A percentile compares a stretch with the other conserved stretches of the same genome.
phyloP scores from a whole-genome alignment of 257 asterid genomes.

The Solanum habrochaites region DNA sequence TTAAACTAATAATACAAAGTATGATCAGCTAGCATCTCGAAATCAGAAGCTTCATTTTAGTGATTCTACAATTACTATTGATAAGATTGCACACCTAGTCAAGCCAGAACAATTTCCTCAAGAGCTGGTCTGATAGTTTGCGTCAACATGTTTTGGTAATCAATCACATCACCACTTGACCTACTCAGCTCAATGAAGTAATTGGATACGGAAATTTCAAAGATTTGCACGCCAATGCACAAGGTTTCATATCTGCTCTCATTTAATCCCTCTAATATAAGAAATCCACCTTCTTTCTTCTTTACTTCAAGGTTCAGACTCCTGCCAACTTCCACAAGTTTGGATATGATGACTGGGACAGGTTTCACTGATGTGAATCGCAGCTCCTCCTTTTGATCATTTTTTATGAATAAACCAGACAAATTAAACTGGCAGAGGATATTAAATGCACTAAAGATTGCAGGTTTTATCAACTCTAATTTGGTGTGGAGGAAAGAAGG shows the following conservation, averaged over 20 bases:
- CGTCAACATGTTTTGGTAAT: slow-evolving; percentile 35
- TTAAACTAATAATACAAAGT: neutral
- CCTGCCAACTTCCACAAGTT: slow-evolving; percentile 41
- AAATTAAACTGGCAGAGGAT: slow-evolving; percentile 65
- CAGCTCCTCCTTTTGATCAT: slow-evolving; percentile 49
- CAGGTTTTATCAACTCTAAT: slow-evolving; percentile 21
- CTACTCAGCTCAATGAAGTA: slow-evolving; percentile 58
- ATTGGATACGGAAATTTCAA: slow-evolving; percentile 35
- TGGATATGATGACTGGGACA: slow-evolving; percentile 29
- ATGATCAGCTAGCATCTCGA: neutral
- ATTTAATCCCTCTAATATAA: slow-evolving; percentile 26
- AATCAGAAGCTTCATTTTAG: neutral
- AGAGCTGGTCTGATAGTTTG: slow-evolving; percentile 22
- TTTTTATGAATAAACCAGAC: slow-evolving; percentile 58
- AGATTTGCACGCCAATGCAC: slow-evolving; percentile 32
- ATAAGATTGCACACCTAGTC: slow-evolving; percentile 33
- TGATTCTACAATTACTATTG: neutral
- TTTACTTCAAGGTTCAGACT: slow-evolving; percentile 24
- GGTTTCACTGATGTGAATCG: slow-evolving; percentile 44
- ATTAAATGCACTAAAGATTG: slow-evolving; percentile 54
- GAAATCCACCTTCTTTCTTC: slow-evolving; percentile 34
- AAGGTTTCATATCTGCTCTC: slow-evolving; percentile 21
- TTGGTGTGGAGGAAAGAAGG: too few relatives aligned
- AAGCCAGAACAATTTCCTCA: slow-evolving; percentile 36
- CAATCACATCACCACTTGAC: slow-evolving; percentile 42